Percentiles rank a stretch among this genome's conserved stretches.
Evolutionary conservation across 179 eudicot genomes (phyloP).

Genomic region (Vitellaria paradoxa): DNA sequence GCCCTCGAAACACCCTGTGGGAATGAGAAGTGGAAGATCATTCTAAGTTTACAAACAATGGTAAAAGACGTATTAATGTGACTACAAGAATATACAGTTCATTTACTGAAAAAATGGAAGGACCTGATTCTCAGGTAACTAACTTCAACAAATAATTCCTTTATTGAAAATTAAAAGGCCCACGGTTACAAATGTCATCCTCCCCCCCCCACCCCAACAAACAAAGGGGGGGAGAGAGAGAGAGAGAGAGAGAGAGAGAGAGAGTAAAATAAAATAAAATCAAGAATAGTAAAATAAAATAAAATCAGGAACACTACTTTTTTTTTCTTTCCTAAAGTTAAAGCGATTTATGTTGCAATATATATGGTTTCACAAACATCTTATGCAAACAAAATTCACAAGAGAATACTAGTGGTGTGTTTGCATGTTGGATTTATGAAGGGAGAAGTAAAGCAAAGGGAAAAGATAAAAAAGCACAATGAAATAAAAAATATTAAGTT

Average conservation of each 20-base stretch:
- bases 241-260: too few relatives aligned
- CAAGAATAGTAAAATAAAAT: too few relatives aligned
- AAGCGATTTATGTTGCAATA: neutral
- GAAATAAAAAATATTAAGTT: too few relatives aligned
- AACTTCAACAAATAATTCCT: neutral
- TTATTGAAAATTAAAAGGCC: neutral
- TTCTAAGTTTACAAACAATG: neutral
- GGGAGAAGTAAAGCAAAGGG: too few relatives aligned
- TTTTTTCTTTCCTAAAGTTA: neutral
- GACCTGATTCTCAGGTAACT: neutral
- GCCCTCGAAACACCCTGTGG: constrained; percentile 91
- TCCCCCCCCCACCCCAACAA: too few relatives aligned
- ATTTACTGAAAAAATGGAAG: neutral
- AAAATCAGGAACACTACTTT: neutral
- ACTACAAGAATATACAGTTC: neutral
- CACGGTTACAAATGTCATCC: too few relatives aligned
- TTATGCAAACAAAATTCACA: neutral
- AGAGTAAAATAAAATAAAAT: too few relatives aligned
- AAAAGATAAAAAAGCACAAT: too few relatives aligned
- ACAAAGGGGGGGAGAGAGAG: too few relatives aligned
- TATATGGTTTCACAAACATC: neutral
- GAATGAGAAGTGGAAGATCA: constrained; percentile 9
- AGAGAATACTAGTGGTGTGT: neutral
- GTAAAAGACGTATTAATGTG: neutral
- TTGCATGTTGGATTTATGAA: too few relatives aligned